These are phyloP conservation scores for Wickerhamomyces rabaulensis DNA, from an alignment of 805 yeast genomes.

Conservation along the genomic window DNA sequence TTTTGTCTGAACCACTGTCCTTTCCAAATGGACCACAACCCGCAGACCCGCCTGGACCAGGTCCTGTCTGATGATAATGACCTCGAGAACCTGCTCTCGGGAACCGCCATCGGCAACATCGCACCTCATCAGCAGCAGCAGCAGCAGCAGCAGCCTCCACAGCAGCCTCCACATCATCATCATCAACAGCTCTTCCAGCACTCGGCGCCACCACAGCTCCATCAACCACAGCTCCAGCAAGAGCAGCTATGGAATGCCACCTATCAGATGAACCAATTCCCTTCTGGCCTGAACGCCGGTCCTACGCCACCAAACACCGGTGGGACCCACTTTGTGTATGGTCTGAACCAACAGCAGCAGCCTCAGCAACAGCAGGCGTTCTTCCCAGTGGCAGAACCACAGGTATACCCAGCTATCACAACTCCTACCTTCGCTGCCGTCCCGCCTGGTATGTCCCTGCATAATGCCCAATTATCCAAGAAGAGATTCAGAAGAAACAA, in stretches of 20 bases:
- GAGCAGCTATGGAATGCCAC: not conserved
- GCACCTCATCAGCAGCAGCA: not conserved
- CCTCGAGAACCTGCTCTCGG: too few species aligned
- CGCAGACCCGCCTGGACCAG: too few species aligned
- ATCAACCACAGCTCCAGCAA: conserved; percentile 2
- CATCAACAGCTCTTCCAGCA: not conserved
- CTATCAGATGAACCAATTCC: not conserved
- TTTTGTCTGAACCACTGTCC: too few species aligned
- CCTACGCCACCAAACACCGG: not conserved
- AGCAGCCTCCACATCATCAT: not conserved
- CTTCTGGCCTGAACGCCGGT: not conserved
- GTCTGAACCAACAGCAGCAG: not conserved
- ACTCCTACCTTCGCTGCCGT: not conserved
- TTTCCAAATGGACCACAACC: too few species aligned
- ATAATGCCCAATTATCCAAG: not conserved
- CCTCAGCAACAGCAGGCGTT: conserved; percentile 4
- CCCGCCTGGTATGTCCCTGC: not conserved
- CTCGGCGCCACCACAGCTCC: not conserved
- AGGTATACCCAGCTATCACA: not conserved
- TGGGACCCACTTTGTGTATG: not conserved
- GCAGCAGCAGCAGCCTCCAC: not conserved
- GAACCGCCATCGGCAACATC: too few species aligned
- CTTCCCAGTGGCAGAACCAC: not conserved
- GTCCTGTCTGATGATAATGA: too few species aligned
- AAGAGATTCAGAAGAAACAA: conserved; percentile 2